A percentile compares a stretch with the other conserved stretches of the same genome.
These are phyloP conservation scores for Ilyonectria robusta DNA, from an alignment of 2,329 filamentous ascomycete genomes.

Conservation along the genomic window DNA sequence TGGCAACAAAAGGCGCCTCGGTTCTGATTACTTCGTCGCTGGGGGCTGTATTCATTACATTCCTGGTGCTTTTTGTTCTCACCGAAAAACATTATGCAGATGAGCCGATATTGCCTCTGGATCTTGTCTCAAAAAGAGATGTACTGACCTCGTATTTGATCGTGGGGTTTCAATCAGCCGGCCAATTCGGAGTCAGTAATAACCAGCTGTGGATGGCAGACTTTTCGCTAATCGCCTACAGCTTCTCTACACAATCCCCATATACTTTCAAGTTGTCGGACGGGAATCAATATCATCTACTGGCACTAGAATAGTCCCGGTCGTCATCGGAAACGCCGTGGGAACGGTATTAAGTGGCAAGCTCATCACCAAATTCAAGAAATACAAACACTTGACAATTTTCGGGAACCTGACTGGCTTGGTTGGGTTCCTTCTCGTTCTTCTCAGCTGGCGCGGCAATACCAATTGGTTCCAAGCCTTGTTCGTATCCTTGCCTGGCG, in stretches of 20 bases:
- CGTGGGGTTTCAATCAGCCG: constrained; percentile 21
- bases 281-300: constrained; percentile 21
- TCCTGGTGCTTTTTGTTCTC: neutral
- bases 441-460: constrained; percentile 19
- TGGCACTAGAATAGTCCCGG: constrained; percentile 19
- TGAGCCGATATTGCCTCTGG: constrained; percentile 24
- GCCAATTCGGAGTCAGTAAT: constrained; percentile 22
- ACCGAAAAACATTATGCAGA: constrained; percentile 5
- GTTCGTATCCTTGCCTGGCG: constrained; percentile 18
- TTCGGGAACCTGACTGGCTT: constrained; percentile 9
- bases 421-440: constrained; percentile 14
- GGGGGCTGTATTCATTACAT: neutral
- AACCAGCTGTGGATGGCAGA: neutral
- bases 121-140: constrained; percentile 13
- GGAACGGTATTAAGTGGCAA: constrained; percentile 21
- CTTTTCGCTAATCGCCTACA: neutral
- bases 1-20: constrained; percentile 1
- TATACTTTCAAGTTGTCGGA: constrained; percentile 25
- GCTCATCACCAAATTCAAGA: constrained; percentile 13
- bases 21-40: neutral
- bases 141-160: constrained; percentile 18
- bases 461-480: constrained; percentile 6
- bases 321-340: constrained; percentile 23
- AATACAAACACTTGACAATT: constrained; percentile 19
- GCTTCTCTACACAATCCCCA: constrained; percentile 24